Evolutionary conservation across 257 asterid genomes (phyloP).

Genomic region (Solanum infundibuliforme): DNA sequence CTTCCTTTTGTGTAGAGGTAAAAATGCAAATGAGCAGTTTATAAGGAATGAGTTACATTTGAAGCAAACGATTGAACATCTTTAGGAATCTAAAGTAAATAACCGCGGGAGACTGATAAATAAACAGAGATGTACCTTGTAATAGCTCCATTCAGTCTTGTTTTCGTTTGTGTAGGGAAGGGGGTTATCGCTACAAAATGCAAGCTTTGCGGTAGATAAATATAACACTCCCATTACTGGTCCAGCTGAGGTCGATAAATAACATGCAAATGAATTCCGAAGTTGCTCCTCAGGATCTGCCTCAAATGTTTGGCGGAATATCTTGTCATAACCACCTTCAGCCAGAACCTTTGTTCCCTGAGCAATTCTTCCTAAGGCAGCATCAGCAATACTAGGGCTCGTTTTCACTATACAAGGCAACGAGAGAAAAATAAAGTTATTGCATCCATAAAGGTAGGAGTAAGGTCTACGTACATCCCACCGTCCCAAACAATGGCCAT

Average conservation of each 20-base stretch:
- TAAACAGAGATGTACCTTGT: slow-evolving; percentile 46
- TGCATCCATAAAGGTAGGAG: fast-evolving
- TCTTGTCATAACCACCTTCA: slow-evolving; percentile 95
- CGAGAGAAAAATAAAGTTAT: not conserved
- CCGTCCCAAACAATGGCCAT: not conserved
- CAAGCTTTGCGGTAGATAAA: slow-evolving; percentile 72
- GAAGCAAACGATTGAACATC: not conserved
- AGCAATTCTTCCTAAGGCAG: slow-evolving; percentile 94
- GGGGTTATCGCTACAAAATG: slow-evolving; percentile 87
- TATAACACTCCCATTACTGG: slow-evolving; percentile 93
- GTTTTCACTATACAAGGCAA: slow-evolving; percentile 61
- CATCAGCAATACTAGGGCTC: slow-evolving; percentile 88
- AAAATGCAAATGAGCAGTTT: not conserved
- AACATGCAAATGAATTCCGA: slow-evolving; percentile 68
- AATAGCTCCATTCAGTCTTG: slow-evolving; percentile 85
- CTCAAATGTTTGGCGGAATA: slow-evolving; percentile 84
- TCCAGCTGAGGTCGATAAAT: slow-evolving; percentile 96
- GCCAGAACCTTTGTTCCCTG: slow-evolving; percentile 93
- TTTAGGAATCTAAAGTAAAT: not conserved
- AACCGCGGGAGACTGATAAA: not conserved
- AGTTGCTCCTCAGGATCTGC: slow-evolving; percentile 80
- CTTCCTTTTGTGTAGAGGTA: not conserved
- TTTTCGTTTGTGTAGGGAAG: slow-evolving; percentile 63
- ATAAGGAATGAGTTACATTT: not conserved
- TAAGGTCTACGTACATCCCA: not conserved